phyloP scores from a whole-genome alignment of 2,329 filamentous ascomycete species.

The Colletotrichum theobromicola region DNA sequence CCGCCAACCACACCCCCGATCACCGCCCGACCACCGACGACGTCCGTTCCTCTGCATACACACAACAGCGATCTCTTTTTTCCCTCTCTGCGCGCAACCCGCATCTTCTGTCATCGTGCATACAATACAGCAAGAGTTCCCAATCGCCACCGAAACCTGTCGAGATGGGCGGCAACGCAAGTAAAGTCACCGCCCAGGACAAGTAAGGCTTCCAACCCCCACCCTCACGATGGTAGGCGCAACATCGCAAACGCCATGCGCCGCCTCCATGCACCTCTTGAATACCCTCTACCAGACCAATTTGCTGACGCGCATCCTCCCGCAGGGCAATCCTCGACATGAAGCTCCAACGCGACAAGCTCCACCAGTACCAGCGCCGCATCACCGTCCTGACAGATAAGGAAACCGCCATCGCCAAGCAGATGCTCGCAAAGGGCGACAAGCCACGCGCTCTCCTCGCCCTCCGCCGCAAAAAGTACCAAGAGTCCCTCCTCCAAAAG shows the following conservation, averaged over 20 bases:
- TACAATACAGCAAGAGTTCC: background rate
- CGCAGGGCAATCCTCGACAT: slow-evolving; percentile 94
- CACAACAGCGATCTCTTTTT: background rate
- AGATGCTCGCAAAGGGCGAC: slow-evolving; percentile 82
- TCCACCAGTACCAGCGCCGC: slow-evolving; percentile 93
- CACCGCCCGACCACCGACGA: slow-evolving; percentile 5
- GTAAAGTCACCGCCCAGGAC: slow-evolving; percentile 76
- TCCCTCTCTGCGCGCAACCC: background rate
- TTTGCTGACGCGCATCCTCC: background rate
- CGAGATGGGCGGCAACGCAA: slow-evolving; percentile 60
- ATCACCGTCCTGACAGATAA: slow-evolving; percentile 85
- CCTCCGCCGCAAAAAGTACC: slow-evolving; percentile 94
- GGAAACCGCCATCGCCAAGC: slow-evolving; percentile 84
- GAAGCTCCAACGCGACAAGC: slow-evolving; percentile 95
- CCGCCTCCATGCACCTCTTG: slow-evolving; percentile 13
- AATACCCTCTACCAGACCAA: slow-evolving; percentile 1
- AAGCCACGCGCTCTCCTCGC: slow-evolving; percentile 84
- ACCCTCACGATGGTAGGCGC: background rate
- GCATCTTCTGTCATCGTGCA: background rate
- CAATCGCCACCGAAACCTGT: background rate
- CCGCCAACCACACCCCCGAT: background rate
- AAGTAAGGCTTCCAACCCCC: slow-evolving; percentile 61
- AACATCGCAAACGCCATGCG: background rate
- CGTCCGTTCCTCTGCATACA: background rate
- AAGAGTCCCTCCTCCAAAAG: slow-evolving; percentile 85